Base-by-base conservation (phyloP, 1,139 yeast species). In the Hyphopichia khmerensis region DNA sequence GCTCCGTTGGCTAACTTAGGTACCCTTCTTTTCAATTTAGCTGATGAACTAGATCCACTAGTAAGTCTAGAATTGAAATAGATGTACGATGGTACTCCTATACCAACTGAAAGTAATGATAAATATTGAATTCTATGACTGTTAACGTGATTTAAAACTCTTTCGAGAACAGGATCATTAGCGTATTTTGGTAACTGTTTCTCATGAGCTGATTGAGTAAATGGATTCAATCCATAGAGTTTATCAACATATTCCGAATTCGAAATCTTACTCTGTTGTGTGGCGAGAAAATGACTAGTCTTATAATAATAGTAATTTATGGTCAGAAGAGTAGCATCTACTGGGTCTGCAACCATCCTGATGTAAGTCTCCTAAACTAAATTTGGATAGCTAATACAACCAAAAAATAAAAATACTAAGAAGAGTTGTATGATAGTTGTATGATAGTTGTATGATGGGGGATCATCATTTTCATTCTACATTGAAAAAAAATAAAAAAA, bases 1-100 rank as follows among this genome's bases (percentile, higher is more conserved):
- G 88, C 87, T 0, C 95, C 95, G 50, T 83, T 83, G 9, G 77
- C 53, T 30, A 87, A 68, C 46, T 81, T 75, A 4, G 75, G 72
- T 0, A 90, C 95, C 47, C 84, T 66, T 52, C 95, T 68, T 41
- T 58, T 64, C 35, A 6, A 29, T 24, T 17, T 36, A 27, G 19
- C 18, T 26, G 27, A 36, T 13, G 14, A 7, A 4, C n/a, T n/a
- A 4, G 4, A n/a, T 4, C 13, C 29, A 26, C 10, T 11, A 4
- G n/a, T 9, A 9, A 11, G n/a, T 26, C 10, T 26, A 17, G 26
- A 19, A 40, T 43, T 26, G 34, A 41, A 53, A 35, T 46, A 53
- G 35, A 46, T 50, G 9, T 46, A 45, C 1, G 60, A 41, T 1
- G 60, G 46, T 1, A 58, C 21, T 2, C 72, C 72, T 8, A 69